Evolutionary conservation across 2,329 filamentous ascomycete genomes (phyloP).

Genomic region (Lachnellula hyalina): DNA sequence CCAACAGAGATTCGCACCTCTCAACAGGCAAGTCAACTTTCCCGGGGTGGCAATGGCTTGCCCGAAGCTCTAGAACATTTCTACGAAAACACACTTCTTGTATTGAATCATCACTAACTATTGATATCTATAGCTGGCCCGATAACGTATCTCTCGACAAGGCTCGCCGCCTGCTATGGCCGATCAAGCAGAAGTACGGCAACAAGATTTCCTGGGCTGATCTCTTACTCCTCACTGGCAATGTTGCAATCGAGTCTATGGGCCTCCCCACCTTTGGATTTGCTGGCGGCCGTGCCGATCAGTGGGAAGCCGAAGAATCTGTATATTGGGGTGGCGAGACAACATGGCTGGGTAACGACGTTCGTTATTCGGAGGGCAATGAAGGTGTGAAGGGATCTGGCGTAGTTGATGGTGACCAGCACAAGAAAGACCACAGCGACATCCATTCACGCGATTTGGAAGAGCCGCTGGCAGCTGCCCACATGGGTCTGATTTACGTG

Average conservation of each 20-base stretch:
- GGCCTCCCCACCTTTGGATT: constrained; percentile 53
- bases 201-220: constrained; percentile 59
- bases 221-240: constrained; percentile 51
- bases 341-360: constrained; percentile 33
- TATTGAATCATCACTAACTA: no score
- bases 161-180: constrained; percentile 55
- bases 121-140: constrained; percentile 39
- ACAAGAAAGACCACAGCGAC: constrained; percentile 34
- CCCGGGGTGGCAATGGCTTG: no score
- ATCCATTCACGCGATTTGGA: constrained; percentile 31
- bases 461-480: constrained; percentile 48
- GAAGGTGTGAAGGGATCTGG: not conserved
- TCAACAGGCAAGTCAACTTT: constrained; percentile 40
- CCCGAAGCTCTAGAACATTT: no score
- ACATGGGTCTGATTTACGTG: constrained; percentile 60
- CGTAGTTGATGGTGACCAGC: not conserved
- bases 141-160: constrained; percentile 58
- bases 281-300: constrained; percentile 52
- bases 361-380: constrained; percentile 40
- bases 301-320: constrained; percentile 55
- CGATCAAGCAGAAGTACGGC: constrained; percentile 60
- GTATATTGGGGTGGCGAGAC: constrained; percentile 57
- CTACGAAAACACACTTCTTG: no score
- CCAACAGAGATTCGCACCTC: constrained; percentile 56
- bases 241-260: constrained; percentile 56